A percentile compares a stretch with the other conserved stretches of the same genome.
Evolutionary conservation across 139 green algal genomes (phyloP).

Genomic region (Protoeuglena noctilucae): DNA sequence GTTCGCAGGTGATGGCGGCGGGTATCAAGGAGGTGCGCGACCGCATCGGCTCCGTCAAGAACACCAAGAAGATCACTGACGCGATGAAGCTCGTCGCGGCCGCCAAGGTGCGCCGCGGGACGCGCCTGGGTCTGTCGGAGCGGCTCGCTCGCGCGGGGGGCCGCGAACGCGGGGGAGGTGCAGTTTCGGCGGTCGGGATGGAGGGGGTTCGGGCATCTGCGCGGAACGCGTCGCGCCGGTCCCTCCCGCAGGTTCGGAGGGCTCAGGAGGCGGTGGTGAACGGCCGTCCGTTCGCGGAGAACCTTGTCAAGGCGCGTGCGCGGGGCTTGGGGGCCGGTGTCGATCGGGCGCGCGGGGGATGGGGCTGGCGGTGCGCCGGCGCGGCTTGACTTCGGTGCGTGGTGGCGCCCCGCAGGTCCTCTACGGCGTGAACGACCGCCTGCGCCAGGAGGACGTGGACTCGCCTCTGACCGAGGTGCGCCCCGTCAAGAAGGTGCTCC

Average conservation of each 20-base stretch:
- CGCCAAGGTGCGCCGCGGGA: conserved; percentile 76
- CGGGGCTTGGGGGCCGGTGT: too few relatives aligned
- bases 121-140: too few relatives aligned
- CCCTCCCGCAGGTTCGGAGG: conserved; percentile 33
- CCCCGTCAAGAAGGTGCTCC: conserved; percentile 82
- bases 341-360: too few relatives aligned
- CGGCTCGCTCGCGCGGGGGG: too few relatives aligned
- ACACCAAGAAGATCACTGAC: conserved; percentile 98
- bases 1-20: conserved; percentile 28
- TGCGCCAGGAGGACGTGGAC: conserved; percentile 92
- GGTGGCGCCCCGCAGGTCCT: conserved; percentile 47
- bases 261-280: conserved; percentile 94
- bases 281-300: conserved; percentile 92
- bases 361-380: not conserved
- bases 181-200: too few relatives aligned
- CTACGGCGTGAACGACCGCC: conserved; percentile 90
- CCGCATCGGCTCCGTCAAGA: conserved; percentile 91
- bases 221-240: too few relatives aligned
- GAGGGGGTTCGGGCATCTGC: too few relatives aligned
- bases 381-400: conserved; percentile 1
- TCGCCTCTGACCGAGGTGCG: conserved; percentile 76
- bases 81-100: conserved; percentile 91
- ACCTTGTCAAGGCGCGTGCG: conserved; percentile 85
- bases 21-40: conserved; percentile 78
- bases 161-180: too few relatives aligned